Evolutionary conservation across 257 asterid species (phyloP).

Genomic region (Cinchona pubescens): DNA sequence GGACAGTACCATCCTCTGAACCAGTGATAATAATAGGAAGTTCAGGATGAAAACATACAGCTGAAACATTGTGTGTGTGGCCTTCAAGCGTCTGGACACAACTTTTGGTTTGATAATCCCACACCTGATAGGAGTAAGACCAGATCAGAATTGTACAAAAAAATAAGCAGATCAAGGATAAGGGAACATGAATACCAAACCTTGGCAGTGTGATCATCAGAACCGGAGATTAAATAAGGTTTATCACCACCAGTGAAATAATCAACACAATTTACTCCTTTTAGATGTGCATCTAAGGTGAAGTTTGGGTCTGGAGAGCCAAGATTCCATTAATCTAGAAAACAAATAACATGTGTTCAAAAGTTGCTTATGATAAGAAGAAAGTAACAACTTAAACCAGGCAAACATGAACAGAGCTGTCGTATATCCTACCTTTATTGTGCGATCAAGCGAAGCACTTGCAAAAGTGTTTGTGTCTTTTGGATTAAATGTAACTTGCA

Average conservation of each 20-base stretch:
- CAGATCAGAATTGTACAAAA: background rate
- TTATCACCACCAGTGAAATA: conserved; percentile 98
- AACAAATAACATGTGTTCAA: conserved; percentile 21
- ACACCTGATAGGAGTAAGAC: conserved; percentile 56
- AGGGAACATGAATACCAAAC: conserved; percentile 38
- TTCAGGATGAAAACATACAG: conserved; percentile 97
- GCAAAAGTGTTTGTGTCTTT: conserved; percentile 99
- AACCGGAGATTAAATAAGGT: conserved; percentile 90
- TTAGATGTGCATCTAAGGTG: conserved; percentile 91
- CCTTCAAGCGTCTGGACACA: conserved; percentile 99
- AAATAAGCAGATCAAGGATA: conserved; percentile 17
- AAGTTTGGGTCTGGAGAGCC: conserved; percentile 99
- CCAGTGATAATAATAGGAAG: conserved; percentile 97
- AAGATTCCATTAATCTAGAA: conserved; percentile 94
- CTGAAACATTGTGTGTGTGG: conserved; percentile 98
- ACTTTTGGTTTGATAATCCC: conserved; percentile 99
- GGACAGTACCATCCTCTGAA: conserved; percentile 99
- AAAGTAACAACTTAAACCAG: background rate
- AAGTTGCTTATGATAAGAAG: background rate
- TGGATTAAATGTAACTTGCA: conserved; percentile 99
- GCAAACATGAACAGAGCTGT: background rate
- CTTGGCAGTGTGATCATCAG: conserved; percentile 99
- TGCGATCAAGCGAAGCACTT: conserved; percentile 98
- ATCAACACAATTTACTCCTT: conserved; percentile 98
- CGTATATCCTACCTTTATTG: conserved; percentile 64